These are phyloP conservation scores for Eremomyces bilateralis DNA, from an alignment of 495 filamentous ascomycete genomes.

Conservation along the genomic window DNA sequence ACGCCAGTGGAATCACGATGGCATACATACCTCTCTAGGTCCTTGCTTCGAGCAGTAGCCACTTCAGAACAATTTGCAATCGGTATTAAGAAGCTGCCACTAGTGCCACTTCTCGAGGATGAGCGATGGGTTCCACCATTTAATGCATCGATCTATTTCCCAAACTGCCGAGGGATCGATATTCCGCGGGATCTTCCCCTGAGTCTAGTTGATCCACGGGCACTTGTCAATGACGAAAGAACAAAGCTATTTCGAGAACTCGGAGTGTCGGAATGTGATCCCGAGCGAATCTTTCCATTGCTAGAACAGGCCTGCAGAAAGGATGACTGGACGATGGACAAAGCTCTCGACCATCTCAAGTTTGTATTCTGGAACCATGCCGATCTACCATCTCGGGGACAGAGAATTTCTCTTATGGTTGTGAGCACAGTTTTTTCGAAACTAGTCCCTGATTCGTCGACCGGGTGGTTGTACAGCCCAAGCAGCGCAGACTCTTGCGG, in stretches of 20 bases:
- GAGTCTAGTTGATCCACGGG: neutral
- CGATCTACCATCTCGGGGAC: neutral
- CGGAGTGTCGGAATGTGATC: slow-evolving; percentile 2
- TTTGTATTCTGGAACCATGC: neutral
- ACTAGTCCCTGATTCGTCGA: too few species aligned
- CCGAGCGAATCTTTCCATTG: slow-evolving; percentile 2
- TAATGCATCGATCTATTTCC: slow-evolving; percentile 2
- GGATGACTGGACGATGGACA: neutral
- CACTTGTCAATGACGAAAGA: neutral
- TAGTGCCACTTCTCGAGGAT: slow-evolving; percentile 2
- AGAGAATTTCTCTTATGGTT: neutral
- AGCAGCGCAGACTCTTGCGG: neutral
- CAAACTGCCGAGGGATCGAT: slow-evolving; percentile 1
- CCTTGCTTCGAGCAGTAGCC: neutral
- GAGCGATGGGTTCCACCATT: slow-evolving; percentile 1
- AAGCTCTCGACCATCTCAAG: neutral
- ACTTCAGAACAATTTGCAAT: too few species aligned
- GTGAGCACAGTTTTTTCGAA: neutral
- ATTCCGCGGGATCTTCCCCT: slow-evolving; percentile 1
- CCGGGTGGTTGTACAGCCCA: slow-evolving; percentile 2
- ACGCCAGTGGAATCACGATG: neutral
- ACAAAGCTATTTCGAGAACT: slow-evolving; percentile 1
- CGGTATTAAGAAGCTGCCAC: neutral
- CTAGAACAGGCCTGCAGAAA: neutral
- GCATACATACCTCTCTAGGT: slow-evolving; percentile 1